Evolutionary conservation across 2,329 filamentous ascomycete species (phyloP), one percentile per base, ranked within the genome.

Genomic region (Apiospora sp.): DNA sequence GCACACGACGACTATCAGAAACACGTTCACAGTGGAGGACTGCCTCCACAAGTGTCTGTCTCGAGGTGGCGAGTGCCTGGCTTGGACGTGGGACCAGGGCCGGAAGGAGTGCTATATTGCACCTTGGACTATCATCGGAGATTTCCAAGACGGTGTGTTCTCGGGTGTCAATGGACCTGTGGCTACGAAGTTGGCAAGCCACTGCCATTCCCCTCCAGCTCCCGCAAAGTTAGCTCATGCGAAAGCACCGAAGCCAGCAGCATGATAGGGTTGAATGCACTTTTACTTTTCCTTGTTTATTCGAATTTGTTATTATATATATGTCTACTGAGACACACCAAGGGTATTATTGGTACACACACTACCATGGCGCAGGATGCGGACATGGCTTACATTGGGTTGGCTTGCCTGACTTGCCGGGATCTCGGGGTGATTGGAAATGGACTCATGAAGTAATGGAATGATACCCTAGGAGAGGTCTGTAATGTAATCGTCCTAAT

Each of bases 111-210:
- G 87, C 78, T 81, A 84, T 74, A 81, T 80, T 68, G 86, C 85
- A 49, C 86, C 87, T 30, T 89, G 87, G 87, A 79, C 87, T 70
- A 82, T 87, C 51, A 78, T 88, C 2, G 87, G 87, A 8, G 79
- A 84, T 44, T 73, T 76, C 44, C 75, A 74, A 2, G 76, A 80
- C 16, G 81, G 81, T 0, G 78, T 76, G 19, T 79, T 81, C 46
- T 84, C 84, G 0, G 84, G 84, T 22, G 75, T 86, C 64, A 84
- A 85, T 58, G 79, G 78, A 4, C 76, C 78, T 49, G 67, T 80
- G 46, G 79, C 77, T 41, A 73, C 78, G 73, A 78, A 75, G 71
- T 44, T 79, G 8, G 72, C 74, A 37, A 74, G 70, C 16, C 73
- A 72, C 22, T 81, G 80, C 68, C 79, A 79, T 70, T 70, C 75